These are phyloP conservation scores for Graphiopsis chlorocephala DNA, from an alignment of 2,329 filamentous ascomycete species.

Conservation along the genomic window DNA sequence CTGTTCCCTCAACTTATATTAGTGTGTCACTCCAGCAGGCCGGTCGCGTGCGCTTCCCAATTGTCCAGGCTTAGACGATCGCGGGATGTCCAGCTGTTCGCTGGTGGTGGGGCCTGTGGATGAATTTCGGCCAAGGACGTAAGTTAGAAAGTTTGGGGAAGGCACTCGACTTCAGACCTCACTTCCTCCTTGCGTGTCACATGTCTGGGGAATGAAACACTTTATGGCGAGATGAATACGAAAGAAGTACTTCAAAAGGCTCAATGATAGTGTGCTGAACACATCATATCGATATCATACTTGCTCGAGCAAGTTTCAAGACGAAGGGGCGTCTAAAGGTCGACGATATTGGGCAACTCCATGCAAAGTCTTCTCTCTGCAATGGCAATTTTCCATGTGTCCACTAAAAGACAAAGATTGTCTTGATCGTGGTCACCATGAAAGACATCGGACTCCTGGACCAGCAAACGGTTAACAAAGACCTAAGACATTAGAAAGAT, in stretches of 20 bases:
- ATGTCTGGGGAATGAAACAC: not conserved
- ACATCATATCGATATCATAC: not conserved
- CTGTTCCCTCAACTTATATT: not conserved
- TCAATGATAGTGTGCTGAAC: not conserved
- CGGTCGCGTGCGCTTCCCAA: not conserved
- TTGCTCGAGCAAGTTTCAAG: not conserved
- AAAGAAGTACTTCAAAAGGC: not conserved
- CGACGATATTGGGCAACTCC: not conserved
- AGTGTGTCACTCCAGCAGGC: not conserved
- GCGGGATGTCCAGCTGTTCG: constrained; percentile 11
- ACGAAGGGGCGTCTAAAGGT: not conserved
- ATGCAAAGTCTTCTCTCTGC: not conserved
- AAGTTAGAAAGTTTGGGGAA: not conserved
- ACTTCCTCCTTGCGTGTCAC: not conserved
- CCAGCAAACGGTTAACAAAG: not conserved
- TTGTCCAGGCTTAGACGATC: not conserved
- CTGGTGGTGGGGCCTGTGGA: constrained; percentile 2
- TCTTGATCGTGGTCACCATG: not conserved
- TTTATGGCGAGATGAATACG: not conserved
- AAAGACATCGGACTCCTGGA: not conserved
- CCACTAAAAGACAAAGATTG: not conserved
- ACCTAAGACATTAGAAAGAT: not conserved
- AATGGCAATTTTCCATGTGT: not conserved
- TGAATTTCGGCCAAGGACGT: constrained; percentile 11
- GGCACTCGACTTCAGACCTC: not conserved